These are phyloP conservation scores for Teratosphaeria viscida DNA, from an alignment of 2,329 filamentous ascomycete species.

Conservation along the genomic window DNA sequence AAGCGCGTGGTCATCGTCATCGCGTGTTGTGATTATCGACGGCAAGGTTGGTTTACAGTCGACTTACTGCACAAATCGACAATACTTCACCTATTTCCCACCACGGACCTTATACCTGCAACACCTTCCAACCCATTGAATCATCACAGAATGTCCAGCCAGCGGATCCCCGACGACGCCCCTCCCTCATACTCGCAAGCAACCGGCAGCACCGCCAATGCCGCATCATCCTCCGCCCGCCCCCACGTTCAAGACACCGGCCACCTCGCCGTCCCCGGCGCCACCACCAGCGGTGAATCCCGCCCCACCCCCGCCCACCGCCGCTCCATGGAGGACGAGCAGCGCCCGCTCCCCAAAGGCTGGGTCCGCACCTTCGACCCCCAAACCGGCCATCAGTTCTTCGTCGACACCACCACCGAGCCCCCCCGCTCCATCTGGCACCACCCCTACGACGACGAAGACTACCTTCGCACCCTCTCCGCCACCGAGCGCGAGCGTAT, in stretches of 20 bases:
- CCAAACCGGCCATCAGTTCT: slow-evolving; percentile 48
- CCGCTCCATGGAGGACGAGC: slow-evolving; percentile 53
- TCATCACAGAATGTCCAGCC: slow-evolving; percentile 2
- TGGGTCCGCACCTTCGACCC: slow-evolving; percentile 50
- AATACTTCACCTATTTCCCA: too few relatives aligned
- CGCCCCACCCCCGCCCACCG: slow-evolving; percentile 35
- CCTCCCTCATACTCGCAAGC: slow-evolving; percentile 10
- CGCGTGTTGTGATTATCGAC: too few relatives aligned
- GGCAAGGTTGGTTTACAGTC: too few relatives aligned
- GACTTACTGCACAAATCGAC: too few relatives aligned
- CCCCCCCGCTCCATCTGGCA: slow-evolving; percentile 51
- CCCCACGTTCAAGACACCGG: slow-evolving; percentile 1
- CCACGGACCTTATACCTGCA: too few relatives aligned
- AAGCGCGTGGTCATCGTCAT: too few relatives aligned
- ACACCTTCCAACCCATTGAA: background rate
- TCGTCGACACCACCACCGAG: slow-evolving; percentile 46
- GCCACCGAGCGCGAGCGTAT: slow-evolving; percentile 41
- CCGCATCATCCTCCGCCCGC: slow-evolving; percentile 4
- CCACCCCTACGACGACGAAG: slow-evolving; percentile 51
- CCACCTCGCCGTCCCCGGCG: slow-evolving; percentile 18
- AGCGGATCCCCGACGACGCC: slow-evolving; percentile 8
- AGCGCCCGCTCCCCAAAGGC: slow-evolving; percentile 42
- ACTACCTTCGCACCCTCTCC: slow-evolving; percentile 40
- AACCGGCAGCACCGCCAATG: slow-evolving; percentile 1
- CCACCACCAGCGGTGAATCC: slow-evolving; percentile 38